A percentile compares a stretch with the other conserved stretches of the same genome.
Evolutionary conservation across 306 rosid species (phyloP).

Genomic region (Arachis stenosperma): DNA sequence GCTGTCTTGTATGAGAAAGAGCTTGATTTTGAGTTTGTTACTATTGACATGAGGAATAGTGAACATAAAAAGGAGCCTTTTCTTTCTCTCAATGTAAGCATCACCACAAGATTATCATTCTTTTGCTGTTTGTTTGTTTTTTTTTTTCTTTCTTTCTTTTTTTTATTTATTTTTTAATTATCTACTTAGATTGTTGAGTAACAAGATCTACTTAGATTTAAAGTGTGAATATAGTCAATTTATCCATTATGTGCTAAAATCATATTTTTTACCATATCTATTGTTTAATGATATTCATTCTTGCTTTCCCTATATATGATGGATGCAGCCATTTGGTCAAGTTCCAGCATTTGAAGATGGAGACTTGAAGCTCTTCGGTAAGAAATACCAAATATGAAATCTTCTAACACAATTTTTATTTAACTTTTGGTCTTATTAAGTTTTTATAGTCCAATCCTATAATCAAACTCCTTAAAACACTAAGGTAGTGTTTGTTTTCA

Average conservation of each 20-base stretch:
- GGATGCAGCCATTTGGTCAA: slow-evolving; percentile 80
- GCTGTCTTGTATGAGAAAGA: slow-evolving; percentile 63
- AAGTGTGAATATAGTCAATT: too few relatives aligned
- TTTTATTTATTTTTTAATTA: too few relatives aligned
- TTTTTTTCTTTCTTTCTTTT: too few relatives aligned
- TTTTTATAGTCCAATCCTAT: too few relatives aligned
- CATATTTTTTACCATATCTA: too few relatives aligned
- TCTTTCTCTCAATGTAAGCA: slow-evolving; percentile 63
- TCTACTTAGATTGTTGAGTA: too few relatives aligned
- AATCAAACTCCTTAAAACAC: too few relatives aligned
- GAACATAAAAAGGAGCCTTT: slow-evolving; percentile 69
- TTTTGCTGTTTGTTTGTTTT: not conserved
- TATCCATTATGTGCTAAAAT: too few relatives aligned
- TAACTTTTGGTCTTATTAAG: too few relatives aligned
- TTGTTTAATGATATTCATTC: not conserved
- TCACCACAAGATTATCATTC: not conserved
- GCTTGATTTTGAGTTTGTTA: slow-evolving; percentile 55
- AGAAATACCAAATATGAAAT: slow-evolving; percentile 6
- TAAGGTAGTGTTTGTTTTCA: too few relatives aligned
- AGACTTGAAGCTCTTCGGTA: slow-evolving; percentile 71
- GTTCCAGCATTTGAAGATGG: slow-evolving; percentile 79
- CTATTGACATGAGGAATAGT: slow-evolving; percentile 46
- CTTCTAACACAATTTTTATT: not conserved
- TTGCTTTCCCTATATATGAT: not conserved
- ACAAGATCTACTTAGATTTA: too few relatives aligned